phyloP scores from a whole-genome alignment of 78 protist genomes.

The Protostelium mycophagum region DNA sequence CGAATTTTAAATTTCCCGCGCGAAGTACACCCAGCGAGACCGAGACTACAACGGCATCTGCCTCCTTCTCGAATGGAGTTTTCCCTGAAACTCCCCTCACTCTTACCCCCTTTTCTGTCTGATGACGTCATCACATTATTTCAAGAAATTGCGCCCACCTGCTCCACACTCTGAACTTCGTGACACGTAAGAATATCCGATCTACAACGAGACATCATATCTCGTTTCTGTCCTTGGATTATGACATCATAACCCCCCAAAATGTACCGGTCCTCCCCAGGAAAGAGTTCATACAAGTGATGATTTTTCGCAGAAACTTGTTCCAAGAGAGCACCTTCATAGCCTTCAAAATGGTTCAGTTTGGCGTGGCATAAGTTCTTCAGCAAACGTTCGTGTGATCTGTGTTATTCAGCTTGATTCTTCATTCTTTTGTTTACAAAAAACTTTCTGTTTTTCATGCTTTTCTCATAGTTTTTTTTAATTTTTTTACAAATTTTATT shows the following conservation, averaged over 20 bases:
- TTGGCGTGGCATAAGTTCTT: neutral
- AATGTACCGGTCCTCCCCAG: neutral
- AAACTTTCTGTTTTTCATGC: too few species aligned
- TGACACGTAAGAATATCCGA: neutral
- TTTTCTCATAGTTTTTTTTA: too few species aligned
- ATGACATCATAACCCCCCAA: neutral
- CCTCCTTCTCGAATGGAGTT: neutral
- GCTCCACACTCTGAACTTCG: neutral
- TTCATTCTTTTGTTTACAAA: too few species aligned
- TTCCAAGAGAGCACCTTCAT: neutral
- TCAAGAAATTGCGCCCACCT: neutral
- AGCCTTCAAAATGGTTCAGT: neutral
- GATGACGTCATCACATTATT: neutral
- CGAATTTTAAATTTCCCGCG: neutral
- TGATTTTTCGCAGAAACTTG: neutral
- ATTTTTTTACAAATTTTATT: too few species aligned
- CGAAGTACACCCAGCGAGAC: neutral
- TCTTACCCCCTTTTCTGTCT: neutral
- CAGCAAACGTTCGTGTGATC: neutral
- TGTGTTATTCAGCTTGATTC: too few species aligned
- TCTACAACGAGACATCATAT: neutral
- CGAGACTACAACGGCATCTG: neutral
- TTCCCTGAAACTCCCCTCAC: neutral
- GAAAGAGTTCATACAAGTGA: neutral
- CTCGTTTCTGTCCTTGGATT: neutral